Evolutionary conservation across 345 rosid genomes (phyloP), one percentile per base, ranked within the genome.

Genomic region (Sisymbrium altissimum): DNA sequence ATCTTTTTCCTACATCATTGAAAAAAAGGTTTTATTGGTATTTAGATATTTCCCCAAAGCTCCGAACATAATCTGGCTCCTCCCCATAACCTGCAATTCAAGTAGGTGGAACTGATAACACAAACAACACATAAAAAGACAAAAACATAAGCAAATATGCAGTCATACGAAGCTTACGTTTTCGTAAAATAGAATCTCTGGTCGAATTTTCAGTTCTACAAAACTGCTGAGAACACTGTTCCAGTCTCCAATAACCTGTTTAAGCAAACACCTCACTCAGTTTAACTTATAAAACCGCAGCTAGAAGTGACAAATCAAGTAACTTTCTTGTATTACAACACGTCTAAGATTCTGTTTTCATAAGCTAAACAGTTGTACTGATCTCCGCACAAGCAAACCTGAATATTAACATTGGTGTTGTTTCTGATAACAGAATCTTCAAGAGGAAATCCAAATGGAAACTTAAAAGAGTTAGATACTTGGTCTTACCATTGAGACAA

Each of bases 401-500:
- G 55, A 18, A 46, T 10, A 45, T 49, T 3, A 54, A 9, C 66
- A 50, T 30, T 64, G 4, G 44, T 30, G 13, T 41, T 72, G 32
- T 39, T 72, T 29, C 17, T 15, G 23, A 8, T 59, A 58, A 39
- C 61, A 38, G 7, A 11, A 40, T 15, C 29, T 23, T 68, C 63
- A 29, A 15, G 25, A 50, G 3, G 0, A 59, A 74, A 14, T 38
- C 11, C 5, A 39, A 50, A 38, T 9, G 4, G 33, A 74, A 40
- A 62, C 10, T 9, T 1, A 48, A 30, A 30, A 19, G 11, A 36
- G 36, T 4, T 13, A 57, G 14, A 45, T 17, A 13, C 43, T 18
- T 27, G 3, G 29, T 38, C 30, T 39, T 67, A 67, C 79, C 79
- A 75, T 41, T 61, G 79, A 59, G n/a, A 67, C 68, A 60, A 75